Evolutionary conservation across 108 stramenopile species (phyloP).

Genomic region (Craspedostauros australis): DNA sequence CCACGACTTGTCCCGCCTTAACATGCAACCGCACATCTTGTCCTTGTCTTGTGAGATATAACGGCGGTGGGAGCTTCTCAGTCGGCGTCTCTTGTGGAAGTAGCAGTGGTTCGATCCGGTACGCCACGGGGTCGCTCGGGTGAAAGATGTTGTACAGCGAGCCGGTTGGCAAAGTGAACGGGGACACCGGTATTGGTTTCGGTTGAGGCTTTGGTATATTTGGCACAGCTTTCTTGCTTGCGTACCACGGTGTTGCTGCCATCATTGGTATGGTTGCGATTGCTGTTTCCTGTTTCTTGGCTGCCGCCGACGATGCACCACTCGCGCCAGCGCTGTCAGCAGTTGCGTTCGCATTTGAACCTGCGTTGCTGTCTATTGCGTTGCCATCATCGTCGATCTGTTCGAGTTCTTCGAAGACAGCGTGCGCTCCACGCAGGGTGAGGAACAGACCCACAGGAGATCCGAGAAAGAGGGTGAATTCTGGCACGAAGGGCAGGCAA

Average conservation of each 20-base stretch:
- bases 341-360: no score
- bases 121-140: conserved; percentile 78
- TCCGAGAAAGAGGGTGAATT: conserved; percentile 68
- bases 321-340: no score
- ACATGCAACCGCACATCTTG: conserved; percentile 69
- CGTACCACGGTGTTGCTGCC: not conserved
- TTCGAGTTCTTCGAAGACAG: conserved; percentile 61
- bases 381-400: conserved; percentile 31
- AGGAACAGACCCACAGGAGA: conserved; percentile 78
- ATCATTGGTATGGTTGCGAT: not conserved
- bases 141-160: conserved; percentile 75
- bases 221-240: no score
- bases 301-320: no score
- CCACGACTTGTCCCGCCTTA: conserved; percentile 63
- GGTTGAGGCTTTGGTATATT: no score
- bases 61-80: conserved; percentile 47
- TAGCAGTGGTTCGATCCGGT: conserved; percentile 70
- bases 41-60: conserved; percentile 59
- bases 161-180: conserved; percentile 62
- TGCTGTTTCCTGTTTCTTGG: not conserved
- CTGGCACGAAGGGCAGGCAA: conserved; percentile 67
- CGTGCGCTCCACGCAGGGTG: conserved; percentile 71
- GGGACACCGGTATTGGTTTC: conserved; percentile 15
- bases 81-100: conserved; percentile 38
- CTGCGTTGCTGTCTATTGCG: no score